Evolutionary conservation across 768 basidiomycete species (phyloP).

Genomic region (Tubosaeta sp.): DNA sequence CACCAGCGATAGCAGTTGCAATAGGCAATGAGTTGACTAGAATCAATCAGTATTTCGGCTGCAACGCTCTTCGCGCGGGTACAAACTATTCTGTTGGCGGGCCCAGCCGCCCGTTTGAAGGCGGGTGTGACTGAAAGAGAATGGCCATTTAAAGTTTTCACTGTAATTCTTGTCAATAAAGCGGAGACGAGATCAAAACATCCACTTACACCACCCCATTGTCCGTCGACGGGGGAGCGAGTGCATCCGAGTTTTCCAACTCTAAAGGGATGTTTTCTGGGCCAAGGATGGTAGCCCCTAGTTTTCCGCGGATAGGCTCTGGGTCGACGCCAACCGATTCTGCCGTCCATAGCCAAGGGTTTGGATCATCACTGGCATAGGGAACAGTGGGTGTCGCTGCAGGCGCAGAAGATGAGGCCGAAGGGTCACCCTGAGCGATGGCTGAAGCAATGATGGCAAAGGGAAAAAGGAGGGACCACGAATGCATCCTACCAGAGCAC

Average conservation of each 20-base stretch:
- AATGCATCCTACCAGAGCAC: slow-evolving; percentile 22
- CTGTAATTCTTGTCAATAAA: slow-evolving; percentile 14
- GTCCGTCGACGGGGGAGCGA: slow-evolving; percentile 65
- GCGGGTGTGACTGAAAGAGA: slow-evolving; percentile 56
- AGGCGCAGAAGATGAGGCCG: slow-evolving; percentile 26
- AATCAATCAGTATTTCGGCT: background rate
- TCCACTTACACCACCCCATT: slow-evolving; percentile 42
- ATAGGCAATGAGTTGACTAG: slow-evolving; percentile 39
- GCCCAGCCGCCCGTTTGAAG: slow-evolving; percentile 65
- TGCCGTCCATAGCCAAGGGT: slow-evolving; percentile 39
- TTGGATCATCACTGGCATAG: slow-evolving; percentile 43
- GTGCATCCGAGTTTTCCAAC: slow-evolving; percentile 49
- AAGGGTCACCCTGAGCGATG: slow-evolving; percentile 15
- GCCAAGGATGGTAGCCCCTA: slow-evolving; percentile 49
- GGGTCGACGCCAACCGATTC: slow-evolving; percentile 26
- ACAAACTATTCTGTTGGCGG: slow-evolving; percentile 53
- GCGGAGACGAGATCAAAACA: background rate
- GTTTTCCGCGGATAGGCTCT: slow-evolving; percentile 40
- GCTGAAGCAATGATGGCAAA: slow-evolving; percentile 19
- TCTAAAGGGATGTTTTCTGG: slow-evolving; percentile 56
- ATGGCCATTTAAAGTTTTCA: slow-evolving; percentile 59
- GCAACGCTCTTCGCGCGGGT: background rate
- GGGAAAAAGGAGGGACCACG: slow-evolving; percentile 27
- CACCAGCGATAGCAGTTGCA: slow-evolving; percentile 36
- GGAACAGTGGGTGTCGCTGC: slow-evolving; percentile 41